phyloP scores from a whole-genome alignment of 768 basidiomycete species.

The Podaxis mareebaensis region DNA sequence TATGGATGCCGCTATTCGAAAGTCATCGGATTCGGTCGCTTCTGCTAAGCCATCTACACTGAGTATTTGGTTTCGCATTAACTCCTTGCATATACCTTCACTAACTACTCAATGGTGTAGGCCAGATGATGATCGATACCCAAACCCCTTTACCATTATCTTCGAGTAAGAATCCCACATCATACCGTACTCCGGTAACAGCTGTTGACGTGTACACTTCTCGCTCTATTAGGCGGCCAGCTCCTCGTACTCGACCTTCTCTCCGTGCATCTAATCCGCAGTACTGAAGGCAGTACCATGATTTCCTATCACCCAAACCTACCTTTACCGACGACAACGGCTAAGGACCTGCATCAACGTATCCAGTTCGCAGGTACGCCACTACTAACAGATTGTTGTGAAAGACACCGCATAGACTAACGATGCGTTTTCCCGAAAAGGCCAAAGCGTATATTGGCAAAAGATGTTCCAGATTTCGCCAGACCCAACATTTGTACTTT shows the following conservation, averaged over 20 bases:
- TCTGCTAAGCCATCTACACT: slow-evolving; percentile 20
- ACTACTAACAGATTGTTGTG: neutral
- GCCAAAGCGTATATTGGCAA: slow-evolving; percentile 50
- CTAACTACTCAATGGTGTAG: slow-evolving; percentile 18
- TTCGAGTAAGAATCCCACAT: slow-evolving; percentile 21
- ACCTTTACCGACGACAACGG: slow-evolving; percentile 37
- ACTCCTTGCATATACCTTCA: neutral
- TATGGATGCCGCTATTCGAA: slow-evolving; percentile 12
- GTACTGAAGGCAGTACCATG: slow-evolving; percentile 40
- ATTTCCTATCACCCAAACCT: slow-evolving; percentile 46
- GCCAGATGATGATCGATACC: slow-evolving; percentile 31
- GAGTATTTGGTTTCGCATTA: slow-evolving; percentile 2
- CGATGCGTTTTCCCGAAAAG: slow-evolving; percentile 17
- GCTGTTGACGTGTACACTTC: neutral
- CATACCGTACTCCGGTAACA: neutral
- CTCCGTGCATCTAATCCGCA: slow-evolving; percentile 48
- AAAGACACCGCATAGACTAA: no score
- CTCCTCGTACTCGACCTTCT: slow-evolving; percentile 46
- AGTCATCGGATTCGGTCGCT: slow-evolving; percentile 17
- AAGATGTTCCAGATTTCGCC: slow-evolving; percentile 37
- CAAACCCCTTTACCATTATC: slow-evolving; percentile 27
- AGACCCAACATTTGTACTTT: slow-evolving; percentile 57
- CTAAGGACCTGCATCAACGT: slow-evolving; percentile 41
- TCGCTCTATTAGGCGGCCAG: slow-evolving; percentile 25
- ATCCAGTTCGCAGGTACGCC: slow-evolving; percentile 44